Base-by-base conservation (phyloP, 2,329 filamentous ascomycete species). In the Penicillium verrucosum region DNA sequence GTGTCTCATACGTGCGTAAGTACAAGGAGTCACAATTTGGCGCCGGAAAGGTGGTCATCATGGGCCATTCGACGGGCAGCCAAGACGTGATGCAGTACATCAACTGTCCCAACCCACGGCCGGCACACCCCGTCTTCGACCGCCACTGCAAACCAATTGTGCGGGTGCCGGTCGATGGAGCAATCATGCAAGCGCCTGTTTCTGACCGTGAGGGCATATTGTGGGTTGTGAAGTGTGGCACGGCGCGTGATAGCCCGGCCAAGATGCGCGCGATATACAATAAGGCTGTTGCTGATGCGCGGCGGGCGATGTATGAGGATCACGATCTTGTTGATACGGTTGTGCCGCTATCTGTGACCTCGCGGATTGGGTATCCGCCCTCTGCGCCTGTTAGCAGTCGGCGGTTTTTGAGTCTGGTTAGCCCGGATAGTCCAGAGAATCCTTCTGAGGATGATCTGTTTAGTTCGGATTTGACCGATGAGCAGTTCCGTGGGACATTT, bases 371-470 rank as follows among this genome's bases (percentile, higher is more conserved):
- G 38, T 70, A 67, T 42, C 60, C 65, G 5, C 46, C 65, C 6
- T 58, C 64, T 27, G 73, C 74, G 0, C 80, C 82, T 0, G 74
- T 87, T 5, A 80, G 76, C 5, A 83, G 85, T 12, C 75, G 76
- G 30, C 71, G 86, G 25, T 87, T 84, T 70, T 66, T 86, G 18
- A 83, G 82, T 45, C 73, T 89, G 9, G 76, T 80, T 0, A 77
- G 74, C 46, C 76, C 77, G 1, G 71, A 72, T 43, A 81, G 78
- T 10, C 82, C 82, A 1, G 76, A 79, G 42, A 74, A 79, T 51
- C 78, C 85, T 2, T 89, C 86, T 4, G 88, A 90, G 56, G 92
- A 96, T 68, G 92, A 96, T 70, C 90, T 88, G 68, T 96, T 95
- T 75, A 91, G 88, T 10, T 86, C 85, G 2, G 89, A 93, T 67